These are phyloP conservation scores for Eremothecium gossypii DNA, from an alignment of 1,139 yeast species.

Conservation along the genomic window DNA sequence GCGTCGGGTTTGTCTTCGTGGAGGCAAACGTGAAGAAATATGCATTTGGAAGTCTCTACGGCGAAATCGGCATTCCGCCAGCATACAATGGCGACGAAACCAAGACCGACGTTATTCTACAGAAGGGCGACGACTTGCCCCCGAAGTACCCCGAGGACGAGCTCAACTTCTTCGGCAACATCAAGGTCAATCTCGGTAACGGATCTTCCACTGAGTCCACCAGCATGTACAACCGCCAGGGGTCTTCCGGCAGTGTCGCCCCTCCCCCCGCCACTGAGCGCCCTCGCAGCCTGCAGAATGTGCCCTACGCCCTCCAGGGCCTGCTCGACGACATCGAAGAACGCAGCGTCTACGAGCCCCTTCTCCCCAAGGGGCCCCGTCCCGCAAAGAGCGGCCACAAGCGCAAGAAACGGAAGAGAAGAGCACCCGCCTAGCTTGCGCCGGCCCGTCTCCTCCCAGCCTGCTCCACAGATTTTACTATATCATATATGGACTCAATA, in stretches of 20 bases:
- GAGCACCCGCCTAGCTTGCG: too few relatives aligned
- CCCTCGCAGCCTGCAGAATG: too few relatives aligned
- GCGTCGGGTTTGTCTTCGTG: conserved; percentile 83
- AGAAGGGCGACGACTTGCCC: conserved; percentile 66
- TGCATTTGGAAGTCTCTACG: conserved; percentile 76
- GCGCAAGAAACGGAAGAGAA: too few relatives aligned
- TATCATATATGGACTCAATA: too few relatives aligned
- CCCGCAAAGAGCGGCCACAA: too few relatives aligned
- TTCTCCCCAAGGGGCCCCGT: neutral
- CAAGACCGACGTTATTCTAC: conserved; percentile 50
- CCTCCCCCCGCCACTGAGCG: too few relatives aligned
- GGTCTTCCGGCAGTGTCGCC: neutral
- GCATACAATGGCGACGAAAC: conserved; percentile 47
- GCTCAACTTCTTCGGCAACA: conserved; percentile 50
- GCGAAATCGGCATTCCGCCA: conserved; percentile 70
- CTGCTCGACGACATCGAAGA: neutral
- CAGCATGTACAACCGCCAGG: neutral
- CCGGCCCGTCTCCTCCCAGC: too few relatives aligned
- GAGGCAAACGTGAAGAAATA: conserved; percentile 87
- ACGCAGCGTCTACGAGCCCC: neutral
- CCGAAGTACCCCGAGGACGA: conserved; percentile 59
- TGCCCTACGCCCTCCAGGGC: conserved; percentile 6
- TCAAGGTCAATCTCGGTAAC: conserved; percentile 8
- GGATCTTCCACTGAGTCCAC: neutral
- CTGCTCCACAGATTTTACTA: too few relatives aligned